These are phyloP conservation scores for Agaricus subrufescens DNA, from an alignment of 768 basidiomycete genomes.

Conservation along the genomic window DNA sequence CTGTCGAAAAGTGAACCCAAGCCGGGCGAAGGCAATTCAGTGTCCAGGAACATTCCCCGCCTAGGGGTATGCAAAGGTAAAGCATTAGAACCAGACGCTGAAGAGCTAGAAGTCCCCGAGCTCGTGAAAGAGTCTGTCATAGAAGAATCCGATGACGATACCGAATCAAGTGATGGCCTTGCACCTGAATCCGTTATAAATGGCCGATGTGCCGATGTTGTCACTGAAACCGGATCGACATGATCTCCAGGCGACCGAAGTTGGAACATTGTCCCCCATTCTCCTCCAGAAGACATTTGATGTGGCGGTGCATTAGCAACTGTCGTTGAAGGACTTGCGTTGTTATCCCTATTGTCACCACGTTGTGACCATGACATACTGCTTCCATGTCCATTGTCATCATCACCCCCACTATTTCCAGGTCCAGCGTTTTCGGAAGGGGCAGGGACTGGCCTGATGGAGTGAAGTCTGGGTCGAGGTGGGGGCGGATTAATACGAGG, in stretches of 20 bases:
- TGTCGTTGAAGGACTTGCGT: background rate
- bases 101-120: slow-evolving; percentile 1
- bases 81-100: background rate
- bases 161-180: slow-evolving; percentile 3
- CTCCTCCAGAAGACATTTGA: background rate
- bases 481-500: slow-evolving; percentile 4
- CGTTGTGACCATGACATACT: slow-evolving; percentile 5
- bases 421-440: background rate
- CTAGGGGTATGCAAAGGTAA: background rate
- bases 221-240: background rate
- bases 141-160: slow-evolving; percentile 5
- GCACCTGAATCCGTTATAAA: background rate
- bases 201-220: background rate
- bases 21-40: slow-evolving; percentile 8
- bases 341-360: background rate
- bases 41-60: slow-evolving; percentile 7
- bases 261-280: background rate
- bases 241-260: background rate
- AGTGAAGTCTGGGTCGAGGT: slow-evolving; percentile 3
- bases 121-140: background rate
- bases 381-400: background rate
- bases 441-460: background rate
- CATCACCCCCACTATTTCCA: background rate
- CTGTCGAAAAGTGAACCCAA: slow-evolving; percentile 5
- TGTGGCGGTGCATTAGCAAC: background rate